Evolutionary conservation across 2,329 filamentous ascomycete genomes (phyloP).

Genomic region (Beauveria sp.): DNA sequence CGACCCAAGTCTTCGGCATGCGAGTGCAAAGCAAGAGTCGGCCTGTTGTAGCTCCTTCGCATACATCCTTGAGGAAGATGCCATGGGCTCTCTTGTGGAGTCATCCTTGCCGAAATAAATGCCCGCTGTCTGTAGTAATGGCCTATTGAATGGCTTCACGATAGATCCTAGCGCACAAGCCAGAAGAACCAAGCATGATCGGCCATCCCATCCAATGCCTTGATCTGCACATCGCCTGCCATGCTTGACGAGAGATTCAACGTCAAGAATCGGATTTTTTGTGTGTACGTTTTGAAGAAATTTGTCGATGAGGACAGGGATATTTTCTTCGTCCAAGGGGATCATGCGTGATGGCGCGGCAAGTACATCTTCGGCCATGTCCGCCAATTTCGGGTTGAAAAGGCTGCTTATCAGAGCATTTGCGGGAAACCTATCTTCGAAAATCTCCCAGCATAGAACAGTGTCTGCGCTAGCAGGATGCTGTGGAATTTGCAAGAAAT

Average conservation of each 20-base stretch:
- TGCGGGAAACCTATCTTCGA: slow-evolving; percentile 13
- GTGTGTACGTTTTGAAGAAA: slow-evolving; percentile 20
- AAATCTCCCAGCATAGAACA: slow-evolving; percentile 16
- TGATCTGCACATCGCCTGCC: slow-evolving; percentile 17
- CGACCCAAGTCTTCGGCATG: slow-evolving; percentile 19
- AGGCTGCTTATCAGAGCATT: slow-evolving; percentile 14
- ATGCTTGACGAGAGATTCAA: slow-evolving; percentile 16
- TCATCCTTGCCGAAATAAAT: neutral
- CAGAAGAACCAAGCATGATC: slow-evolving; percentile 19
- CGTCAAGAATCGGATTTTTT: slow-evolving; percentile 20
- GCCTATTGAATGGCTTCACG: slow-evolving; percentile 15
- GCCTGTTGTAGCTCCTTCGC: slow-evolving; percentile 15
- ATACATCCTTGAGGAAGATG: slow-evolving; percentile 11
- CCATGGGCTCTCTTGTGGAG: neutral
- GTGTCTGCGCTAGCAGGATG: slow-evolving; percentile 16
- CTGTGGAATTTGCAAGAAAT: slow-evolving; percentile 17
- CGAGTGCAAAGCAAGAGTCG: slow-evolving; percentile 19
- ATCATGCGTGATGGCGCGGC: slow-evolving; percentile 8
- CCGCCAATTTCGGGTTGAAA: slow-evolving; percentile 10
- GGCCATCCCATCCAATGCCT: slow-evolving; percentile 19
- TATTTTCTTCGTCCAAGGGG: slow-evolving; percentile 17
- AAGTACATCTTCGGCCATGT: slow-evolving; percentile 4
- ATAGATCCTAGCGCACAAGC: slow-evolving; percentile 18
- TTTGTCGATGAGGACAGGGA: slow-evolving; percentile 17
- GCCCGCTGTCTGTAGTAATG: neutral